Evolutionary conservation across 78 protist genomes (phyloP), one percentile per base, ranked within the genome.

Genomic region (Dictyostelium citrinum): DNA sequence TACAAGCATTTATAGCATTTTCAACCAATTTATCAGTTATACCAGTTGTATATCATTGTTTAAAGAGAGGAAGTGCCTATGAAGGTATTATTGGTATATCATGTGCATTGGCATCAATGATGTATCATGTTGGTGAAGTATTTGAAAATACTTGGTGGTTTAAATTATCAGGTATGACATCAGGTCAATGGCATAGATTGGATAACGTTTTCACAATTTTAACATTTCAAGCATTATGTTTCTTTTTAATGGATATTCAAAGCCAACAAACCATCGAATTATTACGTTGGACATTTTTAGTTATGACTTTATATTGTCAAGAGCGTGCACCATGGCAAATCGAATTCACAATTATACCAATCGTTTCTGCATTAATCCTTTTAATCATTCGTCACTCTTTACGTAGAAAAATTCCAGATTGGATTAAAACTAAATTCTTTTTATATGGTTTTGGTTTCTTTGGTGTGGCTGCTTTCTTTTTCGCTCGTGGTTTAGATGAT

Each of bases 131-230:
- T 49, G 93, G 93, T 14, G 93, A 88, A 77, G 82, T 88, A 1
- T 88, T 77, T 33, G 93, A 88, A 33, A 41, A 88, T 81, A 78
- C 84, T 20, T 27, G 64, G 58, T 88, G 93, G 93, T 88, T 88
- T 58, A 31, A 78, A 67, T n/a, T 88, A 76, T 43, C 86, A 2
- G 95, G 90, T 39, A 10, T 91, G 60, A 72, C 76, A 20, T 24
- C 78, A 8, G 95, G 88, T 12, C 90, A 91, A 64, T 91, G 95
- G 95, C 95, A 91, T 43, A 22, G 95, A 49, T 72, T 91, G 10
- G 95, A 91, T 35, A 91, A 91, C 17, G 64, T 91, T 4, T 91
- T 91, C 43, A 77, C 95, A 1, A 91, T 91, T 8, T 39, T 81
- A 12, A 71, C 90, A 22, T 91, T 91, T 22, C 95, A 91, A 60